Percentiles rank a stretch among this genome's conserved stretches.
These are phyloP conservation scores for Didymella pinodella DNA, from an alignment of 2,329 filamentous ascomycete genomes.

Conservation along the genomic window DNA sequence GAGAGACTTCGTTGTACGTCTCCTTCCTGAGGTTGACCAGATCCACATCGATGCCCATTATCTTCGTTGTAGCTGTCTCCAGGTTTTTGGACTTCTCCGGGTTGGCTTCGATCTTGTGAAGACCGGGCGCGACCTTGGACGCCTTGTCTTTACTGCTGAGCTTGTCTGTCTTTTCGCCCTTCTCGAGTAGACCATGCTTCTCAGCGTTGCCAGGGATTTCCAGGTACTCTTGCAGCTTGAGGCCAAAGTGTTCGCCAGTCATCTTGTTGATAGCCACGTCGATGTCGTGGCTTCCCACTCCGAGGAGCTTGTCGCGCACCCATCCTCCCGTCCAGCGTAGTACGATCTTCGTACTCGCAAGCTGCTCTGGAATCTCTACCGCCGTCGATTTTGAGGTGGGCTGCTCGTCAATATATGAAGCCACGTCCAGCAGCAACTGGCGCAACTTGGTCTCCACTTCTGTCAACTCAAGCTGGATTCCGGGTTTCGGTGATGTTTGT, in stretches of 20 bases:
- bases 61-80: constrained; percentile 85
- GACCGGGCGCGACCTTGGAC: constrained; percentile 69
- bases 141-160: constrained; percentile 53
- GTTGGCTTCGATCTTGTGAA: constrained; percentile 90
- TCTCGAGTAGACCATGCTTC: constrained; percentile 63
- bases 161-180: constrained; percentile 50
- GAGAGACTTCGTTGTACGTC: constrained; percentile 85
- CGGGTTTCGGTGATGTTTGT: constrained; percentile 20
- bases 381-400: constrained; percentile 46
- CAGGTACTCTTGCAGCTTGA: constrained; percentile 73
- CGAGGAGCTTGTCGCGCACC: constrained; percentile 84
- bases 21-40: constrained; percentile 95
- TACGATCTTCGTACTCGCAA: constrained; percentile 59
- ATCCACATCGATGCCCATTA: constrained; percentile 89
- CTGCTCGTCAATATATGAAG: constrained; percentile 67
- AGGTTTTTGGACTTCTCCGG: constrained; percentile 97
- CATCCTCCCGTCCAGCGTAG: constrained; percentile 86
- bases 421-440: constrained; percentile 82
- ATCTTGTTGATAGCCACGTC: constrained; percentile 86
- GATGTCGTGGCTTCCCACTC: constrained; percentile 77
- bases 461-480: constrained; percentile 65
- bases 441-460: constrained; percentile 75
- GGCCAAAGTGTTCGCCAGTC: constrained; percentile 80
- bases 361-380: constrained; percentile 53
- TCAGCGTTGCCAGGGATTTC: constrained; percentile 65